These are phyloP conservation scores for Xerocomus nothofagi DNA, from an alignment of 1,284 basidiomycete genomes.

Conservation along the genomic window DNA sequence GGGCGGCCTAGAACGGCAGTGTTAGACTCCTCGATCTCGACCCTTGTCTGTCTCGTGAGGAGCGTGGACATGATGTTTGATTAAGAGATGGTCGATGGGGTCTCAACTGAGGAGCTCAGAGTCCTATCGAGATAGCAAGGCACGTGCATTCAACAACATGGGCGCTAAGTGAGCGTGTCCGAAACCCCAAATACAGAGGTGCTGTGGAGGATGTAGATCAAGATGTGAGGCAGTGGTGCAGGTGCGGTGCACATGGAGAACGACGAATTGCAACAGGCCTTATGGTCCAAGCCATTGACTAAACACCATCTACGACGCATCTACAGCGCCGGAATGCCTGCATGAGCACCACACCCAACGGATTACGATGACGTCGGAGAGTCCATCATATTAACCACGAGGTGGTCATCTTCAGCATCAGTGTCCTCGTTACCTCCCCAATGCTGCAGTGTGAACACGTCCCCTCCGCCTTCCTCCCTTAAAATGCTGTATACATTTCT, in stretches of 20 bases:
- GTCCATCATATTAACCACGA: conserved; percentile 28
- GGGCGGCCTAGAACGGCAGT: conserved; percentile 57
- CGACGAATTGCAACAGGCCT: conserved; percentile 9
- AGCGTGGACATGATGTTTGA: conserved; percentile 3
- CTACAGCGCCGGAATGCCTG: conserved; percentile 11
- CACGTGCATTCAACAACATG: conserved; percentile 16
- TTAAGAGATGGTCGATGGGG: not conserved
- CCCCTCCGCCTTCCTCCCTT: conserved; percentile 46
- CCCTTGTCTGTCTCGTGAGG: conserved; percentile 43
- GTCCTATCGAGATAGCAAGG: conserved; percentile 8
- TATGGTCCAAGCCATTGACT: conserved; percentile 7
- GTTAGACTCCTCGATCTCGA: conserved; percentile 61
- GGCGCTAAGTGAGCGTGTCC: conserved; percentile 9
- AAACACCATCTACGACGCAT: conserved; percentile 9
- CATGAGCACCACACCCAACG: conserved; percentile 8
- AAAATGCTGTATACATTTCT: conserved; percentile 39
- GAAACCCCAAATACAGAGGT: not conserved
- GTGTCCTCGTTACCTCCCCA: conserved; percentile 34
- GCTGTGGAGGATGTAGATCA: conserved; percentile 1
- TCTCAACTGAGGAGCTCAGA: not conserved
- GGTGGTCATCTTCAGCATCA: conserved; percentile 25
- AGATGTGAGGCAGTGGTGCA: not conserved
- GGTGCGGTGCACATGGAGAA: not conserved
- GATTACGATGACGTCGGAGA: conserved; percentile 16
- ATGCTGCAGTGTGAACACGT: conserved; percentile 47